Base-by-base conservation (phyloP, 768 basidiomycete genomes). In the Pulveroboletus sp. region DNA sequence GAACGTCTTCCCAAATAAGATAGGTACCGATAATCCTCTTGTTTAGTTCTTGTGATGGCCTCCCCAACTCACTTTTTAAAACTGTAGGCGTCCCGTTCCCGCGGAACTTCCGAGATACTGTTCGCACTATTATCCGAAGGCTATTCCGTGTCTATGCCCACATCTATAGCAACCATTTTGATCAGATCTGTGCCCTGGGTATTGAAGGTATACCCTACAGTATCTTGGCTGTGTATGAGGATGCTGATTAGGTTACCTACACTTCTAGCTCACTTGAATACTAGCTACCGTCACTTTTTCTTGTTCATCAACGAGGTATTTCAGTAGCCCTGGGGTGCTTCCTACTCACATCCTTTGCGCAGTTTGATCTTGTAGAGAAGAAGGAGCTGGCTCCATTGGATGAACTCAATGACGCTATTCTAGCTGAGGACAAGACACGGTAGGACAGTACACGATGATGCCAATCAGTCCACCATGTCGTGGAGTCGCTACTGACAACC, bases 121-220 rank as follows among this genome's bases (percentile, higher is more conserved):
- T 96, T 53, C 86, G 92, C 63, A 92, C 90, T 9, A 93, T 99
- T 51, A 81, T 92, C 50, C 81, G 96, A 39, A 81, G 96, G 26
- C 69, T 99, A 48, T 99, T 99, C 78, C 81, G 96, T 15, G 89
- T 99, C 37, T 99, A 99, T 66, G 96, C 93, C 17, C 96, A 99
- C 67, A 84, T 98, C 63, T 99, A 99, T 75, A 95, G 93, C 76
- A 95, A 93, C 58, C 96, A 99, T 70, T 98, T 99, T 68, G 96
- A 98, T 61, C 95, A 98, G 61, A 91, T 98, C 51, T 98, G 95
- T 67, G 96, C 96, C 13, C 73, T 99, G 40, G 94, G 94, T 6
- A 97, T 99, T 46, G 96, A 99, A 80, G 95, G 95, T 95, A 53
- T 36, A 74, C 31, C 44, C 6, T 21, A 21, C 13, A 11, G 14